Evolutionary conservation across 106 monocot species (phyloP), one percentile per base, ranked within the genome.

Genomic region (Alisma plantagoaquatica): DNA sequence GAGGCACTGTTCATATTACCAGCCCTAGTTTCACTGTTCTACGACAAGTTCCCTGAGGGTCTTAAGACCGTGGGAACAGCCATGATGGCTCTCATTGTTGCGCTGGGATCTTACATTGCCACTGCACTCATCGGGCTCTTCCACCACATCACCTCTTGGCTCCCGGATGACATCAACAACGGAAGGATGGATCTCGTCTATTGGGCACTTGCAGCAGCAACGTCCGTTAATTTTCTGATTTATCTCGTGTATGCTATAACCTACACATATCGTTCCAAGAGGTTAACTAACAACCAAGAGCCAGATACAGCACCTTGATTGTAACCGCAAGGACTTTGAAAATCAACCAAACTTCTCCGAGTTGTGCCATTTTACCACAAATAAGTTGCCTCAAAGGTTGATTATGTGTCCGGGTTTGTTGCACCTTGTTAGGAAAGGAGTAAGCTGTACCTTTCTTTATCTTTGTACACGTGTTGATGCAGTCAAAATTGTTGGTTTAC

Each of bases 1-100:
- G 77, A 87, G 68, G 87, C 81, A 2, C 16, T 81, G 43, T 75
- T 81, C 41, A n/a, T n/a, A n/a, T 87, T 81, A 41, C 81, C 87
- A 0, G 77, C 65, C 2, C 81, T 77, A 49, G 75, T 80, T 12
- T 59, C 59, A 12, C 41, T 86, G 4, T 86, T 71, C 71, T 77
- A 81, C 61, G 73, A 77, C 42, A 81, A 74, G 64, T 86, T 86
- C 45, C 86, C 86, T 0, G 21, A n/a, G 45, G 33, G 68, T 23
- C 49, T 81, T 31, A 54, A 49, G 54, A 68, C 60, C 74, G 71
- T 71, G 0, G 65, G 81, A 2, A 74, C 86, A 2, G 81, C 60
- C 10, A 74, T 80, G 70, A 35, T 61, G 6, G 70, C 76, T 4
- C 12, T 73, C 33, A 31, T 67, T 27, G 32, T 80, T 0, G 69